Evolutionary conservation across 108 stramenopile genomes (phyloP).

Genomic region (Cyclotella choctawhatcheeana): DNA sequence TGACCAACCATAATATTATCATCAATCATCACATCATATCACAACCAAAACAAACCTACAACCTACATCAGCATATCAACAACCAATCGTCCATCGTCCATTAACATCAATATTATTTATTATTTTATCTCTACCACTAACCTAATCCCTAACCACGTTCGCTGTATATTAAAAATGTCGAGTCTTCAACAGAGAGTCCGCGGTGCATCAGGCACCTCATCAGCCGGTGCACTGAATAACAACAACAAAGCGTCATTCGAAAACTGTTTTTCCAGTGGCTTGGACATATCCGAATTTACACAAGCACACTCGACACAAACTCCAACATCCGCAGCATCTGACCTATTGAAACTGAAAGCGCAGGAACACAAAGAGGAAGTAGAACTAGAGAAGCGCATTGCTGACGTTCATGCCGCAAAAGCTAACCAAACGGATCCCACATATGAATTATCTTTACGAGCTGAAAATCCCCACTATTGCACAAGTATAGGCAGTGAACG

Average conservation of each 20-base stretch:
- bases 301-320: neutral
- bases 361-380: slow-evolving; percentile 22
- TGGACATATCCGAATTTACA: slow-evolving; percentile 17
- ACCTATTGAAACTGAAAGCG: slow-evolving; percentile 20
- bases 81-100: too few relatives aligned
- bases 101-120: too few relatives aligned
- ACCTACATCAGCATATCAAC: neutral
- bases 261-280: slow-evolving; percentile 14
- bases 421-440: neutral
- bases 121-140: too few relatives aligned
- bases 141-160: too few relatives aligned
- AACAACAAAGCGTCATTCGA: slow-evolving; percentile 6
- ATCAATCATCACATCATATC: too few relatives aligned
- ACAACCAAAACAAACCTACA: neutral
- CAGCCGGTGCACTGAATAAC: neutral
- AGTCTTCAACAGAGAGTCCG: slow-evolving; percentile 9
- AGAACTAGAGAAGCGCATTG: slow-evolving; percentile 11
- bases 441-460: slow-evolving; percentile 8
- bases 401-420: neutral
- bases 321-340: slow-evolving; percentile 4
- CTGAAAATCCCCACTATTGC: slow-evolving; percentile 3
- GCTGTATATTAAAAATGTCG: neutral
- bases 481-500: neutral
- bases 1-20: too few relatives aligned
- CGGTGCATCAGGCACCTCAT: neutral